phyloP scores from a whole-genome alignment of 164 flowering plant genomes.

The Magnolia changhungtana region DNA sequence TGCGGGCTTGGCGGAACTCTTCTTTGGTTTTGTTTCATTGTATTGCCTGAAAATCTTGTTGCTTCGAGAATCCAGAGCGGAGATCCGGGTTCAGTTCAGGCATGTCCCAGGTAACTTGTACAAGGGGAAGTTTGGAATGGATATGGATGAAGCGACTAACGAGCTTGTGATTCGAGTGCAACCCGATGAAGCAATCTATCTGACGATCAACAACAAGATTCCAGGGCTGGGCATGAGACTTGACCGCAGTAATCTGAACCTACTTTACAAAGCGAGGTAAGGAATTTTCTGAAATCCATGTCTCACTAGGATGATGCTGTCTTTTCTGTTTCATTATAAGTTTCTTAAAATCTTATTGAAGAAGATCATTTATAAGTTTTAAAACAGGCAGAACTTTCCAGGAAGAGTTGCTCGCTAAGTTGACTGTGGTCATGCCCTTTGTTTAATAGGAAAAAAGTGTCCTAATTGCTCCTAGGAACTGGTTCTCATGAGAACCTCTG shows the following conservation, averaged over 20 bases:
- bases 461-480: no score
- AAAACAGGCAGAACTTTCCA: no score
- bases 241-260: constrained; percentile 70
- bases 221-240: constrained; percentile 85
- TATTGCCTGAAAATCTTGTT: neutral
- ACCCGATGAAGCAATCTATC: constrained; percentile 81
- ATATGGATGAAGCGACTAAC: constrained; percentile 68
- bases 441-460: no score
- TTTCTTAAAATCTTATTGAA: no score
- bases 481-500: no score
- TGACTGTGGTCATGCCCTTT: no score
- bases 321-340: neutral
- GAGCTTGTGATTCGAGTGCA: constrained; percentile 82
- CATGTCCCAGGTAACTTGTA: constrained; percentile 88
- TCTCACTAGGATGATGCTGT: neutral
- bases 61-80: constrained; percentile 51
- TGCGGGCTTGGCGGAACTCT: neutral
- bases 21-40: neutral
- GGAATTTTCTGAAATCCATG: neutral
- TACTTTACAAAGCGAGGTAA: constrained; percentile 70
- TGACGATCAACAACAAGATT: constrained; percentile 81
- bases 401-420: no score
- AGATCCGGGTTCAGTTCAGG: constrained; percentile 84
- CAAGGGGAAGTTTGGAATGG: constrained; percentile 56
- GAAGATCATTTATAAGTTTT: no score